These are phyloP conservation scores for Trichoderma gamsii DNA, from an alignment of 495 filamentous ascomycete genomes.

Conservation along the genomic window DNA sequence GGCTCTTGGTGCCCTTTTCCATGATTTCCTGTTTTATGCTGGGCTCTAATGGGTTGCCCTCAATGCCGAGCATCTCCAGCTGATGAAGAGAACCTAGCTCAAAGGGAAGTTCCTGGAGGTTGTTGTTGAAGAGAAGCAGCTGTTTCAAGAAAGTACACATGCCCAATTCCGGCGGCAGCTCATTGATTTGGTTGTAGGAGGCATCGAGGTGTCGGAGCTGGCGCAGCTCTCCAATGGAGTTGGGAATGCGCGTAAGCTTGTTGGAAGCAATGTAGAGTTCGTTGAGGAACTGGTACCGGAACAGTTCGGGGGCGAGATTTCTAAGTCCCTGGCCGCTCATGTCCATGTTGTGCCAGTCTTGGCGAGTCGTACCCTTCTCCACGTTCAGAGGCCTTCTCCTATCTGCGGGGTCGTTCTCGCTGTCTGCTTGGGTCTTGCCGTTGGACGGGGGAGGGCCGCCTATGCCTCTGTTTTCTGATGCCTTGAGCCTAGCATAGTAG, in stretches of 20 bases:
- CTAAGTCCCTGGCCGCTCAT: constrained; percentile 89
- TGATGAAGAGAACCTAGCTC: constrained; percentile 84
- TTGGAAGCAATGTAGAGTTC: constrained; percentile 91
- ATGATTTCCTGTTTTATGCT: constrained; percentile 68
- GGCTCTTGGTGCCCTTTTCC: constrained; percentile 75
- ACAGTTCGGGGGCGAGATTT: constrained; percentile 68
- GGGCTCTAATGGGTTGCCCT: constrained; percentile 78
- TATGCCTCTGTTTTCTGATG: constrained; percentile 53
- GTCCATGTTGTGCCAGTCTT: constrained; percentile 88
- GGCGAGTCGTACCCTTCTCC: constrained; percentile 53
- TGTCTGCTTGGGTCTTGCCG: constrained; percentile 34
- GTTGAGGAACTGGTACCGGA: constrained; percentile 77
- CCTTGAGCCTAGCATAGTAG: constrained; percentile 49
- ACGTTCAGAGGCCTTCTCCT: constrained; percentile 53
- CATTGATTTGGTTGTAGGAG: constrained; percentile 76
- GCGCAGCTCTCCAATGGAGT: constrained; percentile 72
- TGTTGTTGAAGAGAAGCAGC: constrained; percentile 82
- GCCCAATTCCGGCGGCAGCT: constrained; percentile 85
- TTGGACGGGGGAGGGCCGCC: constrained; percentile 29
- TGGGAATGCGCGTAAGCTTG: constrained; percentile 68
- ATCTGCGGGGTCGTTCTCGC: constrained; percentile 58
- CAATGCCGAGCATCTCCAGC: constrained; percentile 82
- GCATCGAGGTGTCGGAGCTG: constrained; percentile 74
- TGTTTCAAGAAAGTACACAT: constrained; percentile 85
- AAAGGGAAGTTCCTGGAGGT: constrained; percentile 70